Evolutionary conservation across 148 eudicot species (phyloP).

Genomic region (Rhododendron molle): DNA sequence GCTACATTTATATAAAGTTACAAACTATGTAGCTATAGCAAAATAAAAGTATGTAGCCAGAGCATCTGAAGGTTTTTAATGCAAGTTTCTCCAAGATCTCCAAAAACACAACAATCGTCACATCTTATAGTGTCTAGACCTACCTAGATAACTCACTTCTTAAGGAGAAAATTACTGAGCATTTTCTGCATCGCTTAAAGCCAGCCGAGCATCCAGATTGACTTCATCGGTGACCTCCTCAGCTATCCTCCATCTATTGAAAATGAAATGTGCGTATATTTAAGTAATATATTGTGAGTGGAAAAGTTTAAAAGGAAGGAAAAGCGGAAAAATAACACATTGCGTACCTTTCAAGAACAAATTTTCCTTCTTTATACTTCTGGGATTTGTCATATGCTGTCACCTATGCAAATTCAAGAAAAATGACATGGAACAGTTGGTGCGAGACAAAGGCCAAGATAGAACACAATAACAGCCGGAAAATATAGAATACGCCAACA

Average conservation of each 20-base stretch:
- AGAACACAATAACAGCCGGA: neutral
- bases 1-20: neutral
- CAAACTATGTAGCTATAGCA: neutral
- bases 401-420: slow-evolving; percentile 20
- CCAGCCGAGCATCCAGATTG: slow-evolving; percentile 24
- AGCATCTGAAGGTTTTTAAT: neutral
- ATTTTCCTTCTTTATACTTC: slow-evolving; percentile 60
- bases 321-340: neutral
- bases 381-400: slow-evolving; percentile 41
- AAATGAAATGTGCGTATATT: neutral
- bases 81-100: neutral
- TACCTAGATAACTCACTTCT: slow-evolving; percentile 3
- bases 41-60: neutral
- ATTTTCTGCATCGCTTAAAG: slow-evolving; percentile 33
- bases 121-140: neutral
- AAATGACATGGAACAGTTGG: neutral
- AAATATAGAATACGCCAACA: neutral
- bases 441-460: neutral
- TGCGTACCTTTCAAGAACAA: slow-evolving; percentile 54
- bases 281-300: neutral
- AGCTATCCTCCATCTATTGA: slow-evolving; percentile 36
- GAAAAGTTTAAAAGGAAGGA: neutral
- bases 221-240: slow-evolving; percentile 33
- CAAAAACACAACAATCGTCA: neutral
- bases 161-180: slow-evolving; percentile 14